These are phyloP conservation scores for Fusarium liriodendri DNA, from an alignment of 2,329 filamentous ascomycete species.

Conservation along the genomic window DNA sequence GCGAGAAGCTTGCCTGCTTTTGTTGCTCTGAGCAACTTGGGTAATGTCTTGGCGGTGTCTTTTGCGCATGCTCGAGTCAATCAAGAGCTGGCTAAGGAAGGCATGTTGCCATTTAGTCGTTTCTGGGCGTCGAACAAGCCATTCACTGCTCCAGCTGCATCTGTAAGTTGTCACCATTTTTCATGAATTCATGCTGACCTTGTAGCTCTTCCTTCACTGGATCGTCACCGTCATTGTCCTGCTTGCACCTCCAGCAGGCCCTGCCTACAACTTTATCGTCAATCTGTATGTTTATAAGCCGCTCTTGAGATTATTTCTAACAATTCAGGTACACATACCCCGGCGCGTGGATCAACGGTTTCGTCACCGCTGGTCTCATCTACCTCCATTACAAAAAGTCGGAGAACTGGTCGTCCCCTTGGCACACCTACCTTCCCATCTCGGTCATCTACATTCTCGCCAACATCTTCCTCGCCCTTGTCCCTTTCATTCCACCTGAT, in stretches of 20 bases:
- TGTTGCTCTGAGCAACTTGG: slow-evolving; percentile 70
- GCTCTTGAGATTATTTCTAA: slow-evolving; percentile 3
- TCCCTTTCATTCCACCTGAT: slow-evolving; percentile 66
- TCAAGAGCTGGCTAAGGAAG: slow-evolving; percentile 77
- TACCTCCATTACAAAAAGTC: slow-evolving; percentile 62
- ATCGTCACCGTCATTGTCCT: slow-evolving; percentile 73
- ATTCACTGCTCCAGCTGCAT: slow-evolving; percentile 71
- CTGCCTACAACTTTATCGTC: slow-evolving; percentile 76
- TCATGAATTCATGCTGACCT: slow-evolving; percentile 11
- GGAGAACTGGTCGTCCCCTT: slow-evolving; percentile 65
- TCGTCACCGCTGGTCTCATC: slow-evolving; percentile 62
- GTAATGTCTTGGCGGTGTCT: slow-evolving; percentile 70
- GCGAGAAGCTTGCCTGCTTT: slow-evolving; percentile 63
- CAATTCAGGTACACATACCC: slow-evolving; percentile 58
- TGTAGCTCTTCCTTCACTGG: slow-evolving; percentile 71
- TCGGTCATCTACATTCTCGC: slow-evolving; percentile 60
- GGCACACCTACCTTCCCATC: slow-evolving; percentile 62
- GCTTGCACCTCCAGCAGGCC: slow-evolving; percentile 73
- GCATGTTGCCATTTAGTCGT: slow-evolving; percentile 71
- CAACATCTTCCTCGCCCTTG: slow-evolving; percentile 64
- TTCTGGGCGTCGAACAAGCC: slow-evolving; percentile 78
- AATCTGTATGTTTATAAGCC: slow-evolving; percentile 52
- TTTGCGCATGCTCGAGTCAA: slow-evolving; percentile 70
- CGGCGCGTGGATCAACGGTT: slow-evolving; percentile 64
- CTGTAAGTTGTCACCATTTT: slow-evolving; percentile 48